A percentile compares a stretch with the other conserved stretches of the same genome.
phyloP scores from a whole-genome alignment of 495 filamentous ascomycete species.

The Immersiella caudata region DNA sequence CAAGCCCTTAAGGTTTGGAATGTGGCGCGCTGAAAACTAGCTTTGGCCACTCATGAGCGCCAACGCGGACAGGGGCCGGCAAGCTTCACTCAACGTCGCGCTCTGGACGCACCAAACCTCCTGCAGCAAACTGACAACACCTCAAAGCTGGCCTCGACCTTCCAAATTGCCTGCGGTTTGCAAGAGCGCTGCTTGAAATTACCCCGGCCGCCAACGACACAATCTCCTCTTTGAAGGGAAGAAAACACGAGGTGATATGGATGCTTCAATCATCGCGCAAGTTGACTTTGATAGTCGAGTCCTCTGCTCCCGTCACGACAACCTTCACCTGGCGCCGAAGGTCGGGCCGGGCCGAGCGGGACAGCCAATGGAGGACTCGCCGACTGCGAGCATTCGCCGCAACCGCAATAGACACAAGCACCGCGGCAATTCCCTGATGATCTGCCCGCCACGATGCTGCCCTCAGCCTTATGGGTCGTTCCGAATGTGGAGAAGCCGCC shows the following conservation, averaged over 20 bases:
- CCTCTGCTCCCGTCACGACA: neutral
- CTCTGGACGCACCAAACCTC: slow-evolving; percentile 13
- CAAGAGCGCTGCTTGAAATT: neutral
- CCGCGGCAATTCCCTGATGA: neutral
- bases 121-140: slow-evolving; percentile 5
- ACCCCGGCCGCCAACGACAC: neutral
- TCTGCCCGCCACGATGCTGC: neutral
- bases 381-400: slow-evolving; percentile 6
- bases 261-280: neutral
- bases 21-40: slow-evolving; percentile 33
- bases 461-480: slow-evolving; percentile 6
- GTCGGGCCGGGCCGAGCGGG: neutral
- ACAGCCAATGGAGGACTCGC: slow-evolving; percentile 13
- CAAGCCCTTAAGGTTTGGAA: neutral
- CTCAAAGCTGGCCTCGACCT: neutral
- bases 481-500: neutral
- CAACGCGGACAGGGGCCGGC: neutral
- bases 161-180: neutral
- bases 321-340: neutral
- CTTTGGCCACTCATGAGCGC: slow-evolving; percentile 14
- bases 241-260: neutral
- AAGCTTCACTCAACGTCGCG: slow-evolving; percentile 17
- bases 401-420: slow-evolving; percentile 1
- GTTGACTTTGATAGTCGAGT: neutral
- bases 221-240: neutral